These are phyloP conservation scores for Talaromyces sp. DNA, from an alignment of 2,329 filamentous ascomycete genomes.

Conservation along the genomic window DNA sequence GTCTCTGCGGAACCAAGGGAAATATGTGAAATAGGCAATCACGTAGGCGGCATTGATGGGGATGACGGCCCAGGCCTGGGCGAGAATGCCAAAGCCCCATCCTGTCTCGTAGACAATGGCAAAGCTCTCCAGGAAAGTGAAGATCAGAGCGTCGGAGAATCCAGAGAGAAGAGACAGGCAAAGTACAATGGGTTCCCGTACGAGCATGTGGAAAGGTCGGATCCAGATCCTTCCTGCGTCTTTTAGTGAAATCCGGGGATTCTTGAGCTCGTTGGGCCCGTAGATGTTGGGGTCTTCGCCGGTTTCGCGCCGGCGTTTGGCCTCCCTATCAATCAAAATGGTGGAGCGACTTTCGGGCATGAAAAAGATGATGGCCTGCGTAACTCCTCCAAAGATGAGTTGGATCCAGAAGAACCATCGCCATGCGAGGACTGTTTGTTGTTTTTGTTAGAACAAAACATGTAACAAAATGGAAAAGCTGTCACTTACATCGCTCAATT, in stretches of 20 bases:
- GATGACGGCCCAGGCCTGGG: constrained; percentile 49
- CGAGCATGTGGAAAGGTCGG: constrained; percentile 60
- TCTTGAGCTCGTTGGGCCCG: constrained; percentile 66
- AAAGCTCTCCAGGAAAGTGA: constrained; percentile 62
- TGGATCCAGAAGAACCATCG: constrained; percentile 62
- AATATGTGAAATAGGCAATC: constrained; percentile 52
- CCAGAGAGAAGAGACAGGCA: constrained; percentile 59
- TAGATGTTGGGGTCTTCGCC: constrained; percentile 55
- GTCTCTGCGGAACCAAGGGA: constrained; percentile 47
- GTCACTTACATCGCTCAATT: constrained; percentile 35
- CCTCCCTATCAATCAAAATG: constrained; percentile 55
- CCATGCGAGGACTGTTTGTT: constrained; percentile 35
- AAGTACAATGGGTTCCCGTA: constrained; percentile 61
- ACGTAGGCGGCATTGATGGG: constrained; percentile 53
- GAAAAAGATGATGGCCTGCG: constrained; percentile 47
- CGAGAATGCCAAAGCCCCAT: constrained; percentile 50
- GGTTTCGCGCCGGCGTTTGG: constrained; percentile 51
- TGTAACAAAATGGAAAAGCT: no score
- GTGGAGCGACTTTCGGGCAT: constrained; percentile 51
- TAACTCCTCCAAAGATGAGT: constrained; percentile 52
- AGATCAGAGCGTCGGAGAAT: constrained; percentile 63
- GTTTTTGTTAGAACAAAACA: no score
- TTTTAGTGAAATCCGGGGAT: constrained; percentile 50
- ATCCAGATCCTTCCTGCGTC: constrained; percentile 56
- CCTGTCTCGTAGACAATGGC: constrained; percentile 52